phyloP scores from a whole-genome alignment of 2,329 filamentous ascomycete species.

The Pestalotiopsis sp. region DNA sequence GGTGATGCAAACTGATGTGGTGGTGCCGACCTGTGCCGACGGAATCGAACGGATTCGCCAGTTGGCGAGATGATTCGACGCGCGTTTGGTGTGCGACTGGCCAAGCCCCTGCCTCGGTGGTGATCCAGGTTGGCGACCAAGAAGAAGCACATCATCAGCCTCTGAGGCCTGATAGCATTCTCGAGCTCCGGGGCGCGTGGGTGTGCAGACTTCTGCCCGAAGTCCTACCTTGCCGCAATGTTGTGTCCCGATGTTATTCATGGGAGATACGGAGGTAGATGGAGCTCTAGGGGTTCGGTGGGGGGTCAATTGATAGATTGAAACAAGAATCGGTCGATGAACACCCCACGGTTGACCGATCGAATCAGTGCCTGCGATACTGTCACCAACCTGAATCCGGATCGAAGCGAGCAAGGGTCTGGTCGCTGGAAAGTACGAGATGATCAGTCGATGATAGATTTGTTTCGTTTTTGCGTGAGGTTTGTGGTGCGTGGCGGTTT shows the following conservation, averaged over 20 bases:
- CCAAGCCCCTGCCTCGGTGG: neutral
- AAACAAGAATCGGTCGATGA: neutral
- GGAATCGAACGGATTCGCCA: neutral
- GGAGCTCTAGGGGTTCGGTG: neutral
- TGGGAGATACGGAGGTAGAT: neutral
- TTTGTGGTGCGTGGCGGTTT: neutral
- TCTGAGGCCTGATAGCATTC: neutral
- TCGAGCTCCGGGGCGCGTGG: neutral
- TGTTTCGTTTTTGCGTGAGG: neutral
- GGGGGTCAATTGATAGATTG: neutral
- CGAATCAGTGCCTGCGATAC: neutral
- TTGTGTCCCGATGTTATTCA: neutral
- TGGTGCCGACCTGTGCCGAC: constrained; percentile 3
- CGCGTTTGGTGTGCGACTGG: neutral
- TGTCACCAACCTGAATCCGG: neutral
- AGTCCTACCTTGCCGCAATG: neutral
- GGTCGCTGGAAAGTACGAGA: neutral
- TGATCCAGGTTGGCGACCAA: neutral
- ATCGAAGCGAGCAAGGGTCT: neutral
- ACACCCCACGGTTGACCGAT: constrained; percentile 7
- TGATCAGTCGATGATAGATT: neutral
- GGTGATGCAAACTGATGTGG: neutral
- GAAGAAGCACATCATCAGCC: neutral
- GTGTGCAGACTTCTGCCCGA: constrained; percentile 3
- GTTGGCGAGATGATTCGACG: constrained; percentile 5